Percentiles rank a stretch among this genome's conserved stretches.
phyloP scores from a whole-genome alignment of 306 rosid species.

The Cucurbita maxima region DNA sequence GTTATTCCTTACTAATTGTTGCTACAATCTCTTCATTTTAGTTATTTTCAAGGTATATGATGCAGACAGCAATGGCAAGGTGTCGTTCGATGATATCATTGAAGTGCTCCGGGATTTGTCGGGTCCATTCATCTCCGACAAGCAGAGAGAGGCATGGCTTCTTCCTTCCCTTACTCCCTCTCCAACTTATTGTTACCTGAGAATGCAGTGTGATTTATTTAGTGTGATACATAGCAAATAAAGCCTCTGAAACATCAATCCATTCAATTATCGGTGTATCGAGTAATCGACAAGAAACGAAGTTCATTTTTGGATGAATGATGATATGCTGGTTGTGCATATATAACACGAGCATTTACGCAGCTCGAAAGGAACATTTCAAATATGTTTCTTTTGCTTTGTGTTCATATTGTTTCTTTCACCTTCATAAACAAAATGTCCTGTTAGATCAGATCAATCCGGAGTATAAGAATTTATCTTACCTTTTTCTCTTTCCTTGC shows the following conservation, averaged over 20 bases:
- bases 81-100: conserved; percentile 56
- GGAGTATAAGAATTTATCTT: not conserved
- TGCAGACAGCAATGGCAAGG: conserved; percentile 64
- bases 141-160: conserved; percentile 70
- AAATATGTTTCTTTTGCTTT: not conserved
- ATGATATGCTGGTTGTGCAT: not conserved
- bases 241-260: not conserved
- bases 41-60: conserved; percentile 83
- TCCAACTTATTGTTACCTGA: not conserved
- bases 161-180: not conserved
- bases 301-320: not conserved
- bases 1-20: not conserved
- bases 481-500: conserved; percentile 17
- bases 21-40: conserved; percentile 9
- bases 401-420: not conserved
- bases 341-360: too few species aligned
- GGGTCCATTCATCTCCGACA: conserved; percentile 64
- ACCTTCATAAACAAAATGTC: not conserved
- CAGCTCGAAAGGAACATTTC: not conserved
- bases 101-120: conserved; percentile 73
- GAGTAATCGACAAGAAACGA: not conserved
- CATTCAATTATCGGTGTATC: not conserved
- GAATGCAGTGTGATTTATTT: not conserved
- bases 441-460: not conserved
- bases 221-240: not conserved